Base-by-base conservation (phyloP, 805 yeast species). In the Starmera dryadoides region DNA sequence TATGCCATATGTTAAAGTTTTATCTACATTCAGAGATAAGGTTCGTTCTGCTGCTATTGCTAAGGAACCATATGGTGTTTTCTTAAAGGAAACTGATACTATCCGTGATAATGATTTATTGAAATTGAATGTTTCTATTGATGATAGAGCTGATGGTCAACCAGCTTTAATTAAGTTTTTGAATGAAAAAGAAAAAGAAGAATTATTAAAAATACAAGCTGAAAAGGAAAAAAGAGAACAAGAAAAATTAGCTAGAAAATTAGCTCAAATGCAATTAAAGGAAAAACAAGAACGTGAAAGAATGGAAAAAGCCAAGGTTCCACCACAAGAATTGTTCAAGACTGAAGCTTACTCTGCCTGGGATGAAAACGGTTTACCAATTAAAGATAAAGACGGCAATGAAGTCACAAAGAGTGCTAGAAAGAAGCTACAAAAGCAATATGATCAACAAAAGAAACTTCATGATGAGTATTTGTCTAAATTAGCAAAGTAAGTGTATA, bases 291-390 rank as follows among this genome's bases (percentile, higher is more conserved):
- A 81, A 49, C 61, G 59, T 39, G 87, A 80, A 49, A 69, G 76
- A 50, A 51, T 68, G 35, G 84, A 69, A 38, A 86, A 81, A 62
- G 84, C 91, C 44, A 79, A 77, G 53, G 48, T 79, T 3, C 57
- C 77, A 8, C 96, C 98, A 2, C 43, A 56, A 30, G 89, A 84
- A 20, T 63, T 93, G 79, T 93, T 89, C 66, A 73, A 69, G 51
- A 74, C 75, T 39, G 62, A 55, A 5, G 74, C 72, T 41, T 93
- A 77, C 58, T 60, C 76, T 9, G 84, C 76, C 55, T 93, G 91
- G 85, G 97, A 93, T 56, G 89, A 73, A 20, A 62, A 71, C 28
- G 98, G 98, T 1, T 42, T 93, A 15, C 98, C 98, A 16, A 70
- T 79, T 0, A 79, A 77, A 55, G 86, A 81, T 47, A 70, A 66